Evolutionary conservation across 306 rosid species (phyloP), one percentile per base, ranked within the genome.

Genomic region (Rosa lucieae): DNA sequence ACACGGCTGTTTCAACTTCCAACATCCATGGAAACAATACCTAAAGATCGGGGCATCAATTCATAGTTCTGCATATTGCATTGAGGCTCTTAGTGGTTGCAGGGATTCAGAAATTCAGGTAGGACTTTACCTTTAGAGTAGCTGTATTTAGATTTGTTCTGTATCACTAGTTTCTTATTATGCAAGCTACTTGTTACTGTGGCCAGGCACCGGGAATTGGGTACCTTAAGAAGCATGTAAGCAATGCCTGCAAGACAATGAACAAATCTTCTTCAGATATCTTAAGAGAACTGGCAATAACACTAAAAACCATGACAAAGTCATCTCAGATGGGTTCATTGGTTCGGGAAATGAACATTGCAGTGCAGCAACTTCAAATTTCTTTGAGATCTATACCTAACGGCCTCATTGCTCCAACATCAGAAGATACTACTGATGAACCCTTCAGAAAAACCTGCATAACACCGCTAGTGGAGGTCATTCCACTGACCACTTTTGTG

Each of bases 1-100:
- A 5, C 97, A 90, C 15, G 94, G 97, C 20, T 66, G 85, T 26
- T 94, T 94, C 85, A 85, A 80, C 76, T 94, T 92, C 40, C 77
- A 89, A 13, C 98, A 94, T n/a, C 98, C 96, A 17, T 94, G 97
- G 97, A 84, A 83, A 65, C 89, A 85, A 46, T 90, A 94, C 82
- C 88, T 89, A 14, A 84, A 90, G 80, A 83, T 94, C 8, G 97
- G 91, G 5, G 88, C 90, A 2, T 77, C 87, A 29, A 80, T 92
- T 94, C 92, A 96, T 26, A 82, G 83, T 40, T 89, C 89, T 80
- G 97, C 97, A 71, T 88, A 87, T 3, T 89, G 92, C 78, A 71
- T 92, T 13, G 96, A 94, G 81, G 94, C 96, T 81, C 94, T 92
- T 26, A 68, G 89, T 80, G 89, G 89, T 47, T 92, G 90, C 78